Conservation (phyloP, 2,329 filamentous ascomycete genomes). For the Aspergillus sp. region DNA sequence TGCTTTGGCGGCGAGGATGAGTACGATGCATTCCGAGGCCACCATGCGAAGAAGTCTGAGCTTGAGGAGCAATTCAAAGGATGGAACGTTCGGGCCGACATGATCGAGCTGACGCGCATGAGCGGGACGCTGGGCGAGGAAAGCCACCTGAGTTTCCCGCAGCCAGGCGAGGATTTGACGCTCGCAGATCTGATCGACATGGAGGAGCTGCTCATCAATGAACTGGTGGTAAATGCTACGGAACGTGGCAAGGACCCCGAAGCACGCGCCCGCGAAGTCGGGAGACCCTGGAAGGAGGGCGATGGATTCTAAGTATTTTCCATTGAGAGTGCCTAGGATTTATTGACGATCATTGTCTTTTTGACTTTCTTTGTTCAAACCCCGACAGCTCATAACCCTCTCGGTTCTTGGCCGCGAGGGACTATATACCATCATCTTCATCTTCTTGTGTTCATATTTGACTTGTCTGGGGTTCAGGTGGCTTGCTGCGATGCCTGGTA, state of each 20-base stretch:
- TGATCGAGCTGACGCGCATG: constrained; percentile 30
- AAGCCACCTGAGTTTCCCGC: constrained; percentile 38
- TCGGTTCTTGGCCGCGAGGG: neutral
- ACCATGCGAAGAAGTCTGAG: constrained; percentile 41
- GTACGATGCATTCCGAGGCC: constrained; percentile 52
- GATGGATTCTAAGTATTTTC: constrained; percentile 52
- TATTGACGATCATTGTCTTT: too few relatives aligned
- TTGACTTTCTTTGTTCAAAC: neutral
- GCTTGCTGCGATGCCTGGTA: neutral
- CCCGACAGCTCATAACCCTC: neutral
- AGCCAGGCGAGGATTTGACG: constrained; percentile 46
- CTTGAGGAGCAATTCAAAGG: constrained; percentile 39
- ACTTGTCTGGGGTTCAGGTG: neutral
- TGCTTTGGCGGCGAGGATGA: constrained; percentile 58
- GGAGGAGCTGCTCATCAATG: constrained; percentile 46
- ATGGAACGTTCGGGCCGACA: constrained; percentile 45
- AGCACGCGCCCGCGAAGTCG: constrained; percentile 55
- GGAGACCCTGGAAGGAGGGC: constrained; percentile 57
- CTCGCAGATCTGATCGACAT: constrained; percentile 48
- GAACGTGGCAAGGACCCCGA: constrained; percentile 54
- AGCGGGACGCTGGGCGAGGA: constrained; percentile 27
- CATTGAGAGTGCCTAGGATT: neutral
- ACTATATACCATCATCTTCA: neutral
- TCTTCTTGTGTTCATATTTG: neutral
- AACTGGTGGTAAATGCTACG: constrained; percentile 48